Evolutionary conservation across 192 early-diverging fungal genomes (phyloP).

Genomic region (Coemansia sp.): DNA sequence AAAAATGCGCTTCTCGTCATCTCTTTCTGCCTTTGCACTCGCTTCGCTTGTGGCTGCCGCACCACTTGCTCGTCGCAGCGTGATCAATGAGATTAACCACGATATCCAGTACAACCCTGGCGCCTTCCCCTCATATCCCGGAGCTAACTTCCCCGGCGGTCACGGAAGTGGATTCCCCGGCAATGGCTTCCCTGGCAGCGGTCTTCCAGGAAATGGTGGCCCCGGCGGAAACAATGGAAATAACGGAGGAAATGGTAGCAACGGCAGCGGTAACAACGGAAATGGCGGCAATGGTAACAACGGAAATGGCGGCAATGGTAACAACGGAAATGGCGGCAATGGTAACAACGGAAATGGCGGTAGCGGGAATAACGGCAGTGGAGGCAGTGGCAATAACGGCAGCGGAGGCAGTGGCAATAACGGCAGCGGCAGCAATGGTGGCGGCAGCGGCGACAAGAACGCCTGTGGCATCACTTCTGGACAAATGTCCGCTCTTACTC

Average conservation of each 20-base stretch:
- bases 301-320: neutral
- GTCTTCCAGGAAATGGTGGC: neutral
- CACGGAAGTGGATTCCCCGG: neutral
- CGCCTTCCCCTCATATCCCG: neutral
- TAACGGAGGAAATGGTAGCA: constrained; percentile 4
- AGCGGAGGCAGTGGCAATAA: neutral
- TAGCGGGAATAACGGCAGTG: neutral
- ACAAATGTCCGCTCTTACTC: constrained; percentile 50
- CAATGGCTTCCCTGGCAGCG: neutral
- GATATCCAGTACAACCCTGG: constrained; percentile 1
- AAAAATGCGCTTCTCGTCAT: constrained; percentile 37
- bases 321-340: neutral
- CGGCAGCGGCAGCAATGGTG: neutral
- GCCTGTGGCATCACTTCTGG: constrained; percentile 36
- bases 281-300: neutral
- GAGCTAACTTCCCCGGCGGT: constrained; percentile 5
- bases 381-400: neutral
- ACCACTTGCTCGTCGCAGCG: constrained; percentile 10
- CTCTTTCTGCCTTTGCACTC: constrained; percentile 15
- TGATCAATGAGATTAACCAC: constrained; percentile 5
- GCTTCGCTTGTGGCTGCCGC: constrained; percentile 25
- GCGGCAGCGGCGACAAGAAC: constrained; percentile 16
- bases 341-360: neutral
- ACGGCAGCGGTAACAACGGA: constrained; percentile 3
- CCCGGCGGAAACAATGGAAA: constrained; percentile 7